Evolutionary conservation across 495 filamentous ascomycete genomes (phyloP).

Genomic region (Tuber melanosporum): DNA sequence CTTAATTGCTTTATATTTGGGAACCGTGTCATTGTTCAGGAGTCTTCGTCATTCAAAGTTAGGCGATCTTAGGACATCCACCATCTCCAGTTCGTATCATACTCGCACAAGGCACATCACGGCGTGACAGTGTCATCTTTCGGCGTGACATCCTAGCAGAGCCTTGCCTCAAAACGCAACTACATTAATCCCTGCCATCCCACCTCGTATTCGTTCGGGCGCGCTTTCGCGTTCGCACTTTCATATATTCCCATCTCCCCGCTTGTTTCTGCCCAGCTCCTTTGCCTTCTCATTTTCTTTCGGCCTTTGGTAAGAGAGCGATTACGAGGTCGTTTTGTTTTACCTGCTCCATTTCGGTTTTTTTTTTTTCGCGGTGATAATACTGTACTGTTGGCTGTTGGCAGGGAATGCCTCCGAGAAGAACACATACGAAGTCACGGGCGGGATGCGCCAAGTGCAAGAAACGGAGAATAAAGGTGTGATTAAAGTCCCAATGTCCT

Average conservation of each 20-base stretch:
- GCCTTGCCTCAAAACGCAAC: background rate
- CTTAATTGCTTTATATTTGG: no score
- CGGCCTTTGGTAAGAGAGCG: slow-evolving; percentile 9
- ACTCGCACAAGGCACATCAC: background rate
- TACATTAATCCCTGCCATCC: background rate
- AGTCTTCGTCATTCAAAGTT: no score
- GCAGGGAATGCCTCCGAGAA: slow-evolving; percentile 51
- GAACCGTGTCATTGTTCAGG: no score
- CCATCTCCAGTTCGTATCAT: no score
- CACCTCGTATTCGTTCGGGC: slow-evolving; percentile 5
- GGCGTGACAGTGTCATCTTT: background rate
- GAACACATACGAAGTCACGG: slow-evolving; percentile 59
- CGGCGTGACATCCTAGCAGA: background rate
- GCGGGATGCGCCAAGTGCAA: slow-evolving; percentile 58
- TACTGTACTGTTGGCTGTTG: no score
- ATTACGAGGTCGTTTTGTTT: background rate
- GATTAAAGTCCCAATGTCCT: background rate
- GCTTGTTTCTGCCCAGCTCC: background rate
- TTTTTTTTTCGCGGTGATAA: background rate
- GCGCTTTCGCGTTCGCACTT: slow-evolving; percentile 17
- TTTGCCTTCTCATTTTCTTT: background rate
- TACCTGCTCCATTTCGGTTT: background rate
- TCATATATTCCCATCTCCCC: slow-evolving; percentile 6
- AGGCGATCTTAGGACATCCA: no score
- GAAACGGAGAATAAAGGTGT: slow-evolving; percentile 57